Conservation (phyloP, 2,329 filamentous ascomycete species). For the Hypocreales sp. region DNA sequence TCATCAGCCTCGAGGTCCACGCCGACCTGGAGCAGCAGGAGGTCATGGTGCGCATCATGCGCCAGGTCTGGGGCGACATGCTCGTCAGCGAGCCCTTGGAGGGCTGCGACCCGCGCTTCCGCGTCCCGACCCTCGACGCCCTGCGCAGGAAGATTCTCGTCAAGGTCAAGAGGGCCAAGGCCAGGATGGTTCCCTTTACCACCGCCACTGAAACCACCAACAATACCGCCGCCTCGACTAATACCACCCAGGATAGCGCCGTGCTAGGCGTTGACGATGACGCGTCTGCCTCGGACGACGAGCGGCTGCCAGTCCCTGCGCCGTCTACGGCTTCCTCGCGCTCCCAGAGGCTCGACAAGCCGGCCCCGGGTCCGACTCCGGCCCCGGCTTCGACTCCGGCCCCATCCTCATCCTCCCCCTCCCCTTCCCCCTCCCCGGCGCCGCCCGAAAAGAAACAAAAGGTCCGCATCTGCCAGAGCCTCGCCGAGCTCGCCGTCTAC, state of each 20-base stretch:
- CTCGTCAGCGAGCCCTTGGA: slow-evolving; percentile 47
- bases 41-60: slow-evolving; percentile 89
- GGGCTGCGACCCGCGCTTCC: slow-evolving; percentile 32
- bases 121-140: slow-evolving; percentile 54
- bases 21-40: slow-evolving; percentile 70
- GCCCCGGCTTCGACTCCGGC: too few species aligned
- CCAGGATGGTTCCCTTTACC: slow-evolving; percentile 10
- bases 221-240: not conserved
- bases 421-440: slow-evolving; percentile 1
- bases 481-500: slow-evolving; percentile 69
- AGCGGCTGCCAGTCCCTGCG: too few species aligned
- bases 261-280: too few species aligned
- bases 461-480: slow-evolving; percentile 48
- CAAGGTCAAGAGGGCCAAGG: slow-evolving; percentile 54
- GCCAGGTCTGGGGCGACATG: slow-evolving; percentile 64
- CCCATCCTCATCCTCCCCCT: not conserved
- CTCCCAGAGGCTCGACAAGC: slow-evolving; percentile 1
- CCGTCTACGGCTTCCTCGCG: slow-evolving; percentile 3
- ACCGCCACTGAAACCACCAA: not conserved
- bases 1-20: slow-evolving; percentile 88
- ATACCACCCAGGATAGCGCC: not conserved
- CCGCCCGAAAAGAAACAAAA: slow-evolving; percentile 23
- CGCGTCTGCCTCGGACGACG: slow-evolving; percentile 27
- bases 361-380: too few species aligned
- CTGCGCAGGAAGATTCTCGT: slow-evolving; percentile 68